Evolutionary conservation across 148 eudicot species (phyloP), one percentile per base, ranked within the genome.

Genomic region (Dysphania ambrosioides): DNA sequence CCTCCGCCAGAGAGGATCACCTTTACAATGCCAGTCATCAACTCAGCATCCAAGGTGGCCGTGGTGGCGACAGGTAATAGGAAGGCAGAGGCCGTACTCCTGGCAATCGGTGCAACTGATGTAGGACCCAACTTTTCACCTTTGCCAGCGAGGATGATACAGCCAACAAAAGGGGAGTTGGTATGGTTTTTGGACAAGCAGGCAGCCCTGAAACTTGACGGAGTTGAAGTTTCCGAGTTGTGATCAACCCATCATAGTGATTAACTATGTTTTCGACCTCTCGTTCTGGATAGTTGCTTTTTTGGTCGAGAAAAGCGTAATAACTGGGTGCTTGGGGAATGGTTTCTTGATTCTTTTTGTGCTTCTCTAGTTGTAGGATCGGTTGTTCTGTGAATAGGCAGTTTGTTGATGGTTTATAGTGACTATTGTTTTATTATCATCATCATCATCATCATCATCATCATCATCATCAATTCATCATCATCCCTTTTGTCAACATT

Each of bases 1-100:
- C 87, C 97, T 59, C 98, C 98, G 5, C 95, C 93, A 0, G 97
- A 93, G 82, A 78, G 97, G 72, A 93, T 93, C 83, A 93, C 98
- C 15, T 89, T 93, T 80, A 93, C 97, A 8, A 71, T 93, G 74
- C 91, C 98, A 0, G 98, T 93, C 68, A 89, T 93, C 80, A 93
- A 91, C 83, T 86, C 93, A 0, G 89, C 97, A 0, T 85, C 98
- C 74, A 89, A 93, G 29, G 97, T 93, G 78, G 94, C 84, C 0
- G 72, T 91, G 81, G 92, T 91, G 19, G 97, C 60, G 68, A 85
- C 88, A 0, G 98, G 97, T 53, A 79, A 73, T 11, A 72, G 74
- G 71, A 93, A 89, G 81, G 89, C 94, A 0, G 97, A 93, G 79
- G 87, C 88, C 8, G 77, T 82, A 27, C 85, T 70, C 81, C 58